Percentiles rank a stretch among this genome's conserved stretches.
These are phyloP conservation scores for Colletotrichum liriopes DNA, from an alignment of 2,329 filamentous ascomycete genomes.

Conservation along the genomic window DNA sequence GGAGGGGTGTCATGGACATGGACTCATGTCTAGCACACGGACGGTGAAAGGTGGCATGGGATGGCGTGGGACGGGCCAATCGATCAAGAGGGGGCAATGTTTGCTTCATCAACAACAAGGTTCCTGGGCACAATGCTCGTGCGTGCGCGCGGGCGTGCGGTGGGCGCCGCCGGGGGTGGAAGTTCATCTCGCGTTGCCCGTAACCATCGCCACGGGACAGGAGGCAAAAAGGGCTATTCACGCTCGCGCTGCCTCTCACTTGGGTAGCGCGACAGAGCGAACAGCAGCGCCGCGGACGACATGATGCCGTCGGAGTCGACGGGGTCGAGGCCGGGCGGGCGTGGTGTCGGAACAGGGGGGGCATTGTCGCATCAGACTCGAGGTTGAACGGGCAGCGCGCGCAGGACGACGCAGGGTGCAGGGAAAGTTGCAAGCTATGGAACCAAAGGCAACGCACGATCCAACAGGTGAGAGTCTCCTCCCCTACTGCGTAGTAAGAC, in stretches of 20 bases:
- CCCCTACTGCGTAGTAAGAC: background rate
- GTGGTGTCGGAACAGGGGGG: slow-evolving; percentile 9
- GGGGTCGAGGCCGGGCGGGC: background rate
- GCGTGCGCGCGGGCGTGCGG: slow-evolving; percentile 1
- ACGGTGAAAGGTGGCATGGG: slow-evolving; percentile 12
- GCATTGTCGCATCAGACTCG: background rate
- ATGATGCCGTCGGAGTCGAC: background rate
- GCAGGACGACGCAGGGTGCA: slow-evolving; percentile 1
- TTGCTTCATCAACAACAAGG: slow-evolving; percentile 30
- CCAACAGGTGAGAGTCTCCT: slow-evolving; percentile 16
- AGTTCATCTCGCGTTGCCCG: slow-evolving; percentile 12
- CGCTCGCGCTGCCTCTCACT: background rate
- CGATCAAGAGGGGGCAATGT: background rate
- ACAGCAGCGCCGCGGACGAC: slow-evolving; percentile 5
- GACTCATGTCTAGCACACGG: slow-evolving; percentile 25
- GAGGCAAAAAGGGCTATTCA: slow-evolving; percentile 10
- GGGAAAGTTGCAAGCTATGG: background rate
- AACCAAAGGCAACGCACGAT: background rate
- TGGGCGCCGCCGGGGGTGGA: slow-evolving; percentile 1
- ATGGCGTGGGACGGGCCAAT: slow-evolving; percentile 18
- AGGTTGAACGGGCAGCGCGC: slow-evolving; percentile 4
- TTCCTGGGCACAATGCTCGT: slow-evolving; percentile 11
- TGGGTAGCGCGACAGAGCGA: background rate
- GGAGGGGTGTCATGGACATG: slow-evolving; percentile 33
- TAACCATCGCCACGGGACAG: slow-evolving; percentile 38